Evolutionary conservation across 1,139 yeast genomes (phyloP).

Genomic region (Hyphopichia fennica): DNA sequence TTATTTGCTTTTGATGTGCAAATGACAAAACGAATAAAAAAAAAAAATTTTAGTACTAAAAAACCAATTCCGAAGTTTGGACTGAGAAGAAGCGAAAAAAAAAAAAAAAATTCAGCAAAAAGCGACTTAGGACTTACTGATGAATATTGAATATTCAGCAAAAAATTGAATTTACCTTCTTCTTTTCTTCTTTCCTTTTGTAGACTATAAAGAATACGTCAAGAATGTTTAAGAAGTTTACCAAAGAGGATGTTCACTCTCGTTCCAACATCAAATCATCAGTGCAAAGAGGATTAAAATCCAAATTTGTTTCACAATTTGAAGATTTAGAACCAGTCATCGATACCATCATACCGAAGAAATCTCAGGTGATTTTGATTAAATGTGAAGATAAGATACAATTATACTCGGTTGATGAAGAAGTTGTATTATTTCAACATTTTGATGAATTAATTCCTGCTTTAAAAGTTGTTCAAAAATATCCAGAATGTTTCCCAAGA

Average conservation of each 20-base stretch:
- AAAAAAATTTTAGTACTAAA: background rate
- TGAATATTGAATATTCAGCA: background rate
- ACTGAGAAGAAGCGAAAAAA: constrained; percentile 2
- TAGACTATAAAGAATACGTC: background rate
- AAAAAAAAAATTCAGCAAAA: background rate
- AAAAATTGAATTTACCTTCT: background rate
- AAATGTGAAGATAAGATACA: constrained; percentile 91
- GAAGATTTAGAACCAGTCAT: constrained; percentile 71
- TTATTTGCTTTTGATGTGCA: background rate
- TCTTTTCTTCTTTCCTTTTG: background rate
- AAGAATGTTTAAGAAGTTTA: constrained; percentile 64
- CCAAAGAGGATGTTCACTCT: constrained; percentile 84
- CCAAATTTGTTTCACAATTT: constrained; percentile 70
- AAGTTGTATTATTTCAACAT: constrained; percentile 78
- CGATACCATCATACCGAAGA: constrained; percentile 86
- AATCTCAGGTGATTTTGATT: constrained; percentile 76
- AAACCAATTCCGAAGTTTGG: background rate
- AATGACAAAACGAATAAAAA: background rate
- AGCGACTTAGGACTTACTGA: constrained; percentile 2
- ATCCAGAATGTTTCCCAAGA: constrained; percentile 77
- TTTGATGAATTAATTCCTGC: constrained; percentile 84
- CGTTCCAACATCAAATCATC: constrained; percentile 92
- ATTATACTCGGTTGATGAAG: constrained; percentile 70
- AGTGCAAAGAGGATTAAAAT: constrained; percentile 79
- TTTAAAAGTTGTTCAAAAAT: constrained; percentile 75